Evolutionary conservation across 495 filamentous ascomycete genomes (phyloP).

Genomic region (Neurospora africana): DNA sequence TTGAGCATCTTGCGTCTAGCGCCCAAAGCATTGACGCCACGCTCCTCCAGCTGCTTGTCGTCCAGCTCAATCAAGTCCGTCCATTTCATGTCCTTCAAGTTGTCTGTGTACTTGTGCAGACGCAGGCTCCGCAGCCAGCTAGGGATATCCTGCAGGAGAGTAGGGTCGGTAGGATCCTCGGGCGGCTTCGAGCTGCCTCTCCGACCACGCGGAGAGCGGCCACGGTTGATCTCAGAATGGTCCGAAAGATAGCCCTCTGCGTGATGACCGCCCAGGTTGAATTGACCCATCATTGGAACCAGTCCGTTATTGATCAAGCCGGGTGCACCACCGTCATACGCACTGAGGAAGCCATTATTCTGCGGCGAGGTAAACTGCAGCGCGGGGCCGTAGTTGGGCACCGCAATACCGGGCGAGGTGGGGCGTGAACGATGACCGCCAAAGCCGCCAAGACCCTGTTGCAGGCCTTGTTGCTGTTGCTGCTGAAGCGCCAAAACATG

Average conservation of each 20-base stretch:
- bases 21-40: conserved; percentile 90
- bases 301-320: conserved; percentile 62
- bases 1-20: conserved; percentile 97
- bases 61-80: conserved; percentile 84
- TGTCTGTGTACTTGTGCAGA: conserved; percentile 97
- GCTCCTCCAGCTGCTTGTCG: conserved; percentile 85
- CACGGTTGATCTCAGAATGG: conserved; percentile 79
- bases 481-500: conserved; percentile 83
- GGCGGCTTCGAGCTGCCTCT: conserved; percentile 94
- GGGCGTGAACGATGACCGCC: conserved; percentile 79
- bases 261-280: conserved; percentile 49
- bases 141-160: conserved; percentile 88
- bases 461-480: conserved; percentile 12
- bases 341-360: conserved; percentile 88
- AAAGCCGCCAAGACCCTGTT: conserved; percentile 58
- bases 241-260: conserved; percentile 86
- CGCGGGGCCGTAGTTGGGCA: conserved; percentile 57
- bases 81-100: conserved; percentile 95
- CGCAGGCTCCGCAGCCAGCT: conserved; percentile 90
- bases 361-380: conserved; percentile 82
- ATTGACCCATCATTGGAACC: conserved; percentile 60
- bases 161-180: conserved; percentile 90
- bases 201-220: conserved; percentile 83
- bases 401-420: conserved; percentile 78
- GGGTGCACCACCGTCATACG: conserved; percentile 67